A percentile compares a stretch with the other conserved stretches of the same genome.
These are phyloP conservation scores for Aristolochia fimbriata DNA, from an alignment of 164 flowering plant species.

Conservation along the genomic window DNA sequence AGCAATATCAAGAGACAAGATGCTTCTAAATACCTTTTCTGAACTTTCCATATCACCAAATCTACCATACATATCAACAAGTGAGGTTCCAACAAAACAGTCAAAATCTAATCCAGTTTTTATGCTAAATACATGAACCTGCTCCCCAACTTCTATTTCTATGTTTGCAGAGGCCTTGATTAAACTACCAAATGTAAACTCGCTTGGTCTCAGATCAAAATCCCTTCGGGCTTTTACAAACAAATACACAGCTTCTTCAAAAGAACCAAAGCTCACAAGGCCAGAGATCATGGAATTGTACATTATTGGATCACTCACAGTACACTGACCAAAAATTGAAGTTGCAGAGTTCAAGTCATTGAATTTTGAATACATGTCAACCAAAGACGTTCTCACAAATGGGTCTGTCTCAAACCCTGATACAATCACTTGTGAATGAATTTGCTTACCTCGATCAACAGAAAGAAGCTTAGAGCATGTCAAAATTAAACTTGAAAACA, in stretches of 20 bases:
- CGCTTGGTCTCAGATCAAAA: constrained; percentile 19
- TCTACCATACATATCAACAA: constrained; percentile 85
- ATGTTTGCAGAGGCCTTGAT: constrained; percentile 53
- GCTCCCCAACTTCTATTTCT: constrained; percentile 30
- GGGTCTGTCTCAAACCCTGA: constrained; percentile 16
- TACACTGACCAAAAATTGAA: constrained; percentile 8
- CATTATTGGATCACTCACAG: constrained; percentile 9
- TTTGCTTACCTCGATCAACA: constrained; percentile 17
- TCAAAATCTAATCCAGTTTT: constrained; percentile 52
- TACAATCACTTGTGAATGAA: constrained; percentile 21
- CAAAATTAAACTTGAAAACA: constrained; percentile 21
- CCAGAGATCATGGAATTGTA: constrained; percentile 22
- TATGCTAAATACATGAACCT: constrained; percentile 43
- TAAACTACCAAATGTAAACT: constrained; percentile 52
- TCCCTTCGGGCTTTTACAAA: constrained; percentile 11
- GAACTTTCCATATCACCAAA: constrained; percentile 48
- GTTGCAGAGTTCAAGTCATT: constrained; percentile 13
- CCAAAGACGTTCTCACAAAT: constrained; percentile 17
- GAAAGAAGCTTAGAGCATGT: constrained; percentile 17
- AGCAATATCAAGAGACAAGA: constrained; percentile 73
- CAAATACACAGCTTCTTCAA: constrained; percentile 15
- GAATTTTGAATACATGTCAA: constrained; percentile 23
- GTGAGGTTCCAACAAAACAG: constrained; percentile 73
- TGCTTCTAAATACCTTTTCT: constrained; percentile 54
- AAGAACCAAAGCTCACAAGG: constrained; percentile 11